These are phyloP conservation scores for Pichia sp. DNA, from an alignment of 1,139 yeast species.

Conservation along the genomic window DNA sequence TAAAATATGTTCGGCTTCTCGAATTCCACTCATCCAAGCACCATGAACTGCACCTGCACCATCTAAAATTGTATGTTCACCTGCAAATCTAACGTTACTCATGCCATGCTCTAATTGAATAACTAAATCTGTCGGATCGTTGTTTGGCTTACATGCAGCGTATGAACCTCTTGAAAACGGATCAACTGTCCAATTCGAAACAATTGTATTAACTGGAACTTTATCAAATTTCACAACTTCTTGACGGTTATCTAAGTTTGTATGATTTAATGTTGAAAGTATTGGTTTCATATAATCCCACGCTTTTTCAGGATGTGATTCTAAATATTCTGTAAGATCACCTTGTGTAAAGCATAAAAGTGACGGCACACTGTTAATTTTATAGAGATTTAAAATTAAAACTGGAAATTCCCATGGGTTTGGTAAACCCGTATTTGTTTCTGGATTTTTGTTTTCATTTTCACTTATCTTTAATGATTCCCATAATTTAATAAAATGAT, in stretches of 20 bases:
- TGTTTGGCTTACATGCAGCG: conserved; percentile 59
- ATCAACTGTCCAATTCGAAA: conserved; percentile 65
- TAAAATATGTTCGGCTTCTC: conserved; percentile 57
- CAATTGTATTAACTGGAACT: conserved; percentile 45
- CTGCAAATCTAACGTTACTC: conserved; percentile 62
- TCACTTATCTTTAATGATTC: background rate
- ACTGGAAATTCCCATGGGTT: conserved; percentile 46
- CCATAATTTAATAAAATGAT: conserved; percentile 4
- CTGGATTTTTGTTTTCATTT: background rate
- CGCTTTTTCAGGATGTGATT: conserved; percentile 34
- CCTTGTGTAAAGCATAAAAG: conserved; percentile 62
- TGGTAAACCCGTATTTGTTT: conserved; percentile 18
- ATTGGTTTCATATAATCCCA: conserved; percentile 42
- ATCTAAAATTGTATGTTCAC: conserved; percentile 76
- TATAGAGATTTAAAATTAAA: conserved; percentile 40
- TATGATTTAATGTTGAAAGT: conserved; percentile 22
- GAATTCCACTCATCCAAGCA: conserved; percentile 65
- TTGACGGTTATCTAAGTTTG: background rate
- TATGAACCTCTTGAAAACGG: conserved; percentile 71
- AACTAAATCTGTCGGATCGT: conserved; percentile 56
- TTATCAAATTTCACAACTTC: background rate
- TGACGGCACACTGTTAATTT: conserved; percentile 38
- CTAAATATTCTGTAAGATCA: conserved; percentile 54
- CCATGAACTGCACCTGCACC: conserved; percentile 90
- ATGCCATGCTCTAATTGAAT: conserved; percentile 50